Percentiles rank a stretch among this genome's conserved stretches.
These are phyloP conservation scores for Neurospora sp. DNA, from an alignment of 495 filamentous ascomycete genomes.

Conservation along the genomic window DNA sequence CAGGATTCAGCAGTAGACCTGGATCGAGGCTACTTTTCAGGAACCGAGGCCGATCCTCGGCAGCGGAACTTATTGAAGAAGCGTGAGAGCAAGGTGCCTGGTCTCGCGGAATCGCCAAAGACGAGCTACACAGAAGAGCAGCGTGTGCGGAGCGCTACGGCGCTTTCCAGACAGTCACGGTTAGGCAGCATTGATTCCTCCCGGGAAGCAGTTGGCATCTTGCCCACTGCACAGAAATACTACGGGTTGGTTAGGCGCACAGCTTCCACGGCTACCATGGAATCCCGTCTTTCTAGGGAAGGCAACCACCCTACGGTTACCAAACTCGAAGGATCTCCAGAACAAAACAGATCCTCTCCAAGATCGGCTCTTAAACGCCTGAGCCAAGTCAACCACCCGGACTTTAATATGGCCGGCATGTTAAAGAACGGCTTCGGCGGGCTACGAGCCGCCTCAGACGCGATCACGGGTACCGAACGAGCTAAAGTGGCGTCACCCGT, in stretches of 20 bases:
- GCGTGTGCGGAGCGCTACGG: constrained; percentile 46
- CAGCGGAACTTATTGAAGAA: constrained; percentile 73
- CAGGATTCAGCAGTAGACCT: constrained; percentile 46
- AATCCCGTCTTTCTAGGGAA: constrained; percentile 43
- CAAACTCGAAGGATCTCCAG: constrained; percentile 52
- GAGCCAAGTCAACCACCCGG: constrained; percentile 40
- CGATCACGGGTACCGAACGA: constrained; percentile 54
- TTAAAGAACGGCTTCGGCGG: constrained; percentile 40
- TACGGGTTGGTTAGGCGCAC: constrained; percentile 45
- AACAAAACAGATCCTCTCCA: constrained; percentile 37
- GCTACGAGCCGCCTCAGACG: constrained; percentile 72
- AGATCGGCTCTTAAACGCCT: constrained; percentile 39
- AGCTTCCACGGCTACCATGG: constrained; percentile 38
- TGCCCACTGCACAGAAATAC: constrained; percentile 49
- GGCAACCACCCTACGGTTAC: constrained; percentile 49
- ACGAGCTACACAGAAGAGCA: constrained; percentile 67
- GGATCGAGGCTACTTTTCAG: constrained; percentile 91
- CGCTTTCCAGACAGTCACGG: constrained; percentile 62
- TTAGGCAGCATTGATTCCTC: constrained; percentile 60
- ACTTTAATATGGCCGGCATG: constrained; percentile 39
- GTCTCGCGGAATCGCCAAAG: constrained; percentile 46
- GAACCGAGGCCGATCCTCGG: constrained; percentile 69
- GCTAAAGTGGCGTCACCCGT: constrained; percentile 42
- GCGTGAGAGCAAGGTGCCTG: constrained; percentile 47
- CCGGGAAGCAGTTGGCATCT: constrained; percentile 29